Conservation (phyloP, 495 filamentous ascomycete genomes). For the Tuber umbilicatum region DNA sequence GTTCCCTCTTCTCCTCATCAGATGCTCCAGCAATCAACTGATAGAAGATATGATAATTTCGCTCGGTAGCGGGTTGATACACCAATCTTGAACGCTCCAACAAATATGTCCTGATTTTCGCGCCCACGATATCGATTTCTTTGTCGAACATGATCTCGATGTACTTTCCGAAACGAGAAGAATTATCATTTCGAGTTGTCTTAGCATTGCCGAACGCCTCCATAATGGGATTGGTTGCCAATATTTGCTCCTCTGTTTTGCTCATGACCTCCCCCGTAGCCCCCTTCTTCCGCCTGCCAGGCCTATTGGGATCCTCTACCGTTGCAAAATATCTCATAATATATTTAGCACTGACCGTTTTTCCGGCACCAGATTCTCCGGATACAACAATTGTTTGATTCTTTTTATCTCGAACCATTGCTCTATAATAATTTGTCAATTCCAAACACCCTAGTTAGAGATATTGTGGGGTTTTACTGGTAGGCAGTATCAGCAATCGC, state of each 20-base stretch:
- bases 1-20: constrained; percentile 71
- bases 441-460: background rate
- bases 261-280: constrained; percentile 71
- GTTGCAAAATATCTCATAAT: constrained; percentile 99
- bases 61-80: constrained; percentile 95
- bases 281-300: constrained; percentile 71
- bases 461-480: constrained; percentile 56
- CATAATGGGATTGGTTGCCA: constrained; percentile 99
- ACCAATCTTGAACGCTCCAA: constrained; percentile 92
- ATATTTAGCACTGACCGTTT: constrained; percentile 98
- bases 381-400: constrained; percentile 99
- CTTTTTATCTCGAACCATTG: constrained; percentile 91
- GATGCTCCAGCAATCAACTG: constrained; percentile 91
- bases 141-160: constrained; percentile 99
- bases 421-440: constrained; percentile 50
- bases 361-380: constrained; percentile 95
- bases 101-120: constrained; percentile 92
- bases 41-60: constrained; percentile 99
- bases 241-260: constrained; percentile 95
- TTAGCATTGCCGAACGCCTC: constrained; percentile 99
- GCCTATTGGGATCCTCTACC: constrained; percentile 84
- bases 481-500: constrained; percentile 99
- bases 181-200: constrained; percentile 98
- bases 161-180: constrained; percentile 97
- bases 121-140: constrained; percentile 91